These are phyloP conservation scores for Vanderwaltozyma tropicalis DNA, from an alignment of 805 yeast species.

Conservation along the genomic window DNA sequence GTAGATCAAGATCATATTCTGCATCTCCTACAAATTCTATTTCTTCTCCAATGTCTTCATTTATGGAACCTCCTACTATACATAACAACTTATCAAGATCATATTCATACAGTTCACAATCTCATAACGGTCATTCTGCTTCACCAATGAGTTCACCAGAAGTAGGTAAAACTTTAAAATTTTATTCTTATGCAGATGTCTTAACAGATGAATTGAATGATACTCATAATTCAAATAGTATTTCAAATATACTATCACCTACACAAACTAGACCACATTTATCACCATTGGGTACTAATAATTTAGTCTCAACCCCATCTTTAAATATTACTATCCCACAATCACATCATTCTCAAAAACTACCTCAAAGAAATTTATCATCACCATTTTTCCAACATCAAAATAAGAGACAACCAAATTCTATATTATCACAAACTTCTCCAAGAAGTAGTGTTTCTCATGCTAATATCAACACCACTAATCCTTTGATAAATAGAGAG, in stretches of 20 bases:
- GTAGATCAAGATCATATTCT: conserved; percentile 24
- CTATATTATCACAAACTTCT: conserved; percentile 5
- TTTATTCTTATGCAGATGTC: conserved; percentile 75
- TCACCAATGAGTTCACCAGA: conserved; percentile 1
- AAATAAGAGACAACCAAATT: conserved; percentile 6
- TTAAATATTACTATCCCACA: background rate
- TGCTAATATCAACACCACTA: conserved; percentile 1
- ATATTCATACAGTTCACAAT: conserved; percentile 4
- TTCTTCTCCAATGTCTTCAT: background rate
- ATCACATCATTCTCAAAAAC: conserved; percentile 4
- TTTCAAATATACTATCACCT: background rate
- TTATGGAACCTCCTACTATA: background rate
- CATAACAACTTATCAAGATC: conserved; percentile 3
- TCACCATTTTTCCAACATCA: conserved; percentile 13
- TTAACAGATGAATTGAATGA: conserved; percentile 42
- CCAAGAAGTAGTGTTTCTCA: conserved; percentile 2
- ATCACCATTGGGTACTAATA: background rate
- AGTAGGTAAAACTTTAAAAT: conserved; percentile 21
- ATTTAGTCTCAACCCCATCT: background rate
- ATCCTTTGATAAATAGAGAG: conserved; percentile 1
- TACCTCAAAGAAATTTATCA: conserved; percentile 10
- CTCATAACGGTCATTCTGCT: background rate
- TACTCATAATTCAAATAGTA: background rate
- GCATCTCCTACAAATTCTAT: conserved; percentile 8
- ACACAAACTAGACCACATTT: background rate